Evolutionary conservation across 225 moss, liverwort and hornwort genomes (phyloP).

Genomic region (Bryoerythrophyllum caledonicum): DNA sequence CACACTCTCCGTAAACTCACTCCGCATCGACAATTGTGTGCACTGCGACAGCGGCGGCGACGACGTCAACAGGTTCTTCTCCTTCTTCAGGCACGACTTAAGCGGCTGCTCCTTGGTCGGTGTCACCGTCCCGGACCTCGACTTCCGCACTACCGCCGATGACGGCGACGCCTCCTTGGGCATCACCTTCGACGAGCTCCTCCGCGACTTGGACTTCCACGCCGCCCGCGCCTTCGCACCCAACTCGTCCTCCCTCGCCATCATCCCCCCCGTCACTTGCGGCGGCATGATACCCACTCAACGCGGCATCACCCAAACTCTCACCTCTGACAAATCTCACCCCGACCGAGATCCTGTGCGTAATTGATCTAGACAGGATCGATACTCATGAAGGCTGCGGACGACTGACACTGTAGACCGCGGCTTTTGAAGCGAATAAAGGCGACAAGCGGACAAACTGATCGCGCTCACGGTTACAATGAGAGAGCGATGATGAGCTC

Average conservation of each 20-base stretch:
- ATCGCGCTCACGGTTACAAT: slow-evolving; percentile 12
- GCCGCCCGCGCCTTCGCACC: background rate
- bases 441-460: background rate
- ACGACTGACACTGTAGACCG: slow-evolving; percentile 7
- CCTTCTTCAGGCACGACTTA: slow-evolving; percentile 55
- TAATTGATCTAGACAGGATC: background rate
- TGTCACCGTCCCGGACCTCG: slow-evolving; percentile 34
- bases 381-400: too few relatives aligned
- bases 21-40: slow-evolving; percentile 49
- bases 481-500: background rate
- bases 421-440: slow-evolving; percentile 7
- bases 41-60: slow-evolving; percentile 44
- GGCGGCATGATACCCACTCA: slow-evolving; percentile 35
- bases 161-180: slow-evolving; percentile 44
- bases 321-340: background rate
- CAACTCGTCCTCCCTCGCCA: slow-evolving; percentile 14
- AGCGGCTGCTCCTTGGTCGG: slow-evolving; percentile 33
- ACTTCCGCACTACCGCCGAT: slow-evolving; percentile 1
- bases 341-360: background rate
- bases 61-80: slow-evolving; percentile 10
- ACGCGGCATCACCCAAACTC: background rate
- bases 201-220: slow-evolving; percentile 38
- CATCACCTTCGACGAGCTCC: slow-evolving; percentile 42
- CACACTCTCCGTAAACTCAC: slow-evolving; percentile 38
- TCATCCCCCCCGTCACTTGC: slow-evolving; percentile 33